Evolutionary conservation across 352 stramenopile genomes (phyloP), one percentile per base, ranked within the genome.

Genomic region (Phytopythium ostracodes): DNA sequence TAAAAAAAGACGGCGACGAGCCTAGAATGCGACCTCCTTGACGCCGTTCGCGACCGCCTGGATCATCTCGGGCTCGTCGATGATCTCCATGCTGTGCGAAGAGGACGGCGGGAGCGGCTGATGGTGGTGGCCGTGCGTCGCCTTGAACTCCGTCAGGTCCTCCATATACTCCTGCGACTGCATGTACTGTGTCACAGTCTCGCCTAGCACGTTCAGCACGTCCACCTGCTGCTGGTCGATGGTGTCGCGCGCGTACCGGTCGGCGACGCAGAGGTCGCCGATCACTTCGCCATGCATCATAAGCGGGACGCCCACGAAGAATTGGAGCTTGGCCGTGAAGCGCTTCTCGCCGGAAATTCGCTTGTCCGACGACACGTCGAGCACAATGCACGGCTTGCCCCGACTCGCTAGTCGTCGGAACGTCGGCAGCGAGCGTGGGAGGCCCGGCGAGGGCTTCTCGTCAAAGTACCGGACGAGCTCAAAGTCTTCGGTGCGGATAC

Each of bases 141-240:
- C 65, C 63, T 89, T 89, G 67, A 89, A 91, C 59, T 88, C 73
- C 17, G 72, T 66, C 29, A 92, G 68, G 40, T 95, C 87, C 59
- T 89, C 81, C 42, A 87, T 76, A 60, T 92, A 96, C 27, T 89
- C 84, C 18, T 79, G 73, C 38, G 83, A 93, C 51, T 87, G 84
- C 87, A 96, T 96, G 77, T 96, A 96, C 68, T 92, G 81, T 35
- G 87, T 94, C 55, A 88, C 85, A 2, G 87, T 94, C 73, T 93
- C 84, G 29, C 84, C 87, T n/a, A 96, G 73, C 22, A 96, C 85
- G 53, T 88, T 91, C 31, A 96, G 72, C 38, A 96, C 87, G 42
- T 96, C 87, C 27, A 96, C 81, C 22, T 91, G 75, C 56, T 92
- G 88, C 59, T 92, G 84, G 54, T 96, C 84, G 56, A 96, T 92